Evolutionary conservation across 1,284 basidiomycete species (phyloP).

Genomic region (Leccinum insolens): DNA sequence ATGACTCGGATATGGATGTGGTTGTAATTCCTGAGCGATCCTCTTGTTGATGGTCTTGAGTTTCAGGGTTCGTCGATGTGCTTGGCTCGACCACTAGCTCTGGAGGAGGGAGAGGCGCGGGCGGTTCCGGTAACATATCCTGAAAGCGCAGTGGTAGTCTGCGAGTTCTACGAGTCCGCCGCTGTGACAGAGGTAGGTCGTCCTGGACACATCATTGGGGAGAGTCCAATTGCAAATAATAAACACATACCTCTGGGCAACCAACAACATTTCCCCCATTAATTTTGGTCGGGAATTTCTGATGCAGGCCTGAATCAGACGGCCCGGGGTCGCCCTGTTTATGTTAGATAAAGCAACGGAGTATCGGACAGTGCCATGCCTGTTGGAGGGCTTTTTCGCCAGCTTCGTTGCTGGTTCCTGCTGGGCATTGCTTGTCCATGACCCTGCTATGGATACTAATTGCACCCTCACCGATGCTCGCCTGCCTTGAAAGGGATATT

Average conservation of each 20-base stretch:
- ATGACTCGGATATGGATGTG: neutral
- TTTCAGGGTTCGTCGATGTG: neutral
- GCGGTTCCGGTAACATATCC: neutral
- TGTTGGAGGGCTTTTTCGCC: neutral
- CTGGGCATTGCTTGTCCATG: neutral
- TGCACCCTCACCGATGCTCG: neutral
- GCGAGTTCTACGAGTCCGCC: neutral
- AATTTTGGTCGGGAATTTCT: neutral
- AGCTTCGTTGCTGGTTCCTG: neutral
- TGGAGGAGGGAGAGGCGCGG: neutral
- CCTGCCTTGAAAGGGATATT: constrained; percentile 1
- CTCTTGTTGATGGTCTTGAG: neutral
- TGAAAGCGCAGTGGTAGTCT: neutral
- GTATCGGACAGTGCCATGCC: neutral
- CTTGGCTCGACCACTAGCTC: neutral
- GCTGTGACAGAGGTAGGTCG: neutral
- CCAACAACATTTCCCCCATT: neutral
- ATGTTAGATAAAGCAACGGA: neutral
- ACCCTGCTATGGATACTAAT: neutral
- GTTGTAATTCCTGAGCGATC: neutral
- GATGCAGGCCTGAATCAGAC: neutral
- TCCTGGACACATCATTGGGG: neutral
- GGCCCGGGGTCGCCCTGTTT: neutral
- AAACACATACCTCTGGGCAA: neutral
- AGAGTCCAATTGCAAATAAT: neutral